These are phyloP conservation scores for Alternaria metachromatica DNA, from an alignment of 2,329 filamentous ascomycete species.

Conservation along the genomic window DNA sequence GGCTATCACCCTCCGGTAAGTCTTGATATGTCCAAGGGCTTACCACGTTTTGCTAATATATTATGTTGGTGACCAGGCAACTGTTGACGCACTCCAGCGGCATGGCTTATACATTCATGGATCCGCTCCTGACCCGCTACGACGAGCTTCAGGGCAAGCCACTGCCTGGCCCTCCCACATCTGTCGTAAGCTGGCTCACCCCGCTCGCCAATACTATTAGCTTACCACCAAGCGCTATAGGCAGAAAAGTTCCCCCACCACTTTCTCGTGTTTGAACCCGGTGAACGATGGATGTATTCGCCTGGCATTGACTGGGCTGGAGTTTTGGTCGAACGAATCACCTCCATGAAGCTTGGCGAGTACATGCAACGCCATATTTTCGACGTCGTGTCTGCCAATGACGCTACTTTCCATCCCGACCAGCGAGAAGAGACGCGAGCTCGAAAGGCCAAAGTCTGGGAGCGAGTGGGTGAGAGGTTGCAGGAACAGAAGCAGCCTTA, in stretches of 20 bases:
- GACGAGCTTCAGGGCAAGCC: background rate
- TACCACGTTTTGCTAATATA: background rate
- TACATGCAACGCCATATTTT: background rate
- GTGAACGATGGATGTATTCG: background rate
- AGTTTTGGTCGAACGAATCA: background rate
- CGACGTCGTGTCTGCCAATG: background rate
- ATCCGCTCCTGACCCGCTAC: background rate
- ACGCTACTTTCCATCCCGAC: background rate
- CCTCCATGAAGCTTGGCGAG: background rate
- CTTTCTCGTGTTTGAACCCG: background rate
- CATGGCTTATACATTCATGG: background rate
- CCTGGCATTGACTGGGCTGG: background rate
- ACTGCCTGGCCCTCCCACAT: background rate
- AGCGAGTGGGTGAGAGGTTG: background rate
- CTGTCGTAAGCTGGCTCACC: background rate
- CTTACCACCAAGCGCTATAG: background rate
- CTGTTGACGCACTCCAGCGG: background rate
- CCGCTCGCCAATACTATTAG: background rate
- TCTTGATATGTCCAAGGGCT: background rate
- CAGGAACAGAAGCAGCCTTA: background rate
- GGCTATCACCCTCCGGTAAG: background rate
- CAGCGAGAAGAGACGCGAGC: background rate
- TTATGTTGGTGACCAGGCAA: background rate
- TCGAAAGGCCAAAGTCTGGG: background rate
- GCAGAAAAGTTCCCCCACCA: background rate